These are phyloP conservation scores for Ogataea chonburiensis DNA, from an alignment of 805 yeast species.

Conservation along the genomic window DNA sequence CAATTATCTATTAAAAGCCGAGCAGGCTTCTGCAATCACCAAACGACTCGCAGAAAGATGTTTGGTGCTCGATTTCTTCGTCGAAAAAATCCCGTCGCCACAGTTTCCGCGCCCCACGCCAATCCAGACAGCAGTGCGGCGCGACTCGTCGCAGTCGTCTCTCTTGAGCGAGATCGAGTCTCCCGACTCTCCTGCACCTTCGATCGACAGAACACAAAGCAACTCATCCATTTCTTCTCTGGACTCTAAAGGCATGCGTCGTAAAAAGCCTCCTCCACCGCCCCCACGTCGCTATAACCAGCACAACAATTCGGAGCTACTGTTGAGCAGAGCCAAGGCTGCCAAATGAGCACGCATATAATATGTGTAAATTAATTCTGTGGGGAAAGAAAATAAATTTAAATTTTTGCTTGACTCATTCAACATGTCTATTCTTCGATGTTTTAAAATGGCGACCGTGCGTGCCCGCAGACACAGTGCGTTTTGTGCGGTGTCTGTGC, in stretches of 20 bases:
- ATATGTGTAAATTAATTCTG: too few relatives aligned
- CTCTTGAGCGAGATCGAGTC: conserved; percentile 19
- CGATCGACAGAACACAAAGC: conserved; percentile 14
- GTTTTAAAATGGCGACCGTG: neutral
- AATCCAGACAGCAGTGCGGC: conserved; percentile 7
- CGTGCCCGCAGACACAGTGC: too few relatives aligned
- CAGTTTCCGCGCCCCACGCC: conserved; percentile 1
- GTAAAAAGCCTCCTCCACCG: conserved; percentile 25
- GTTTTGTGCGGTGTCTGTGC: neutral
- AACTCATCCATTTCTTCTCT: conserved; percentile 18
- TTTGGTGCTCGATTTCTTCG: conserved; percentile 26
- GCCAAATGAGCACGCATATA: conserved; percentile 2
- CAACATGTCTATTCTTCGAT: conserved; percentile 3
- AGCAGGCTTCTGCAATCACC: conserved; percentile 38
- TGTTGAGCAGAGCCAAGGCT: conserved; percentile 21
- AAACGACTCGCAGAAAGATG: conserved; percentile 42
- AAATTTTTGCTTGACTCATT: neutral
- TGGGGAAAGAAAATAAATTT: conserved; percentile 1
- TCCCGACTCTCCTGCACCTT: conserved; percentile 13
- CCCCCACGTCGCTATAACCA: conserved; percentile 18
- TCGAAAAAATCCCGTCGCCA: conserved; percentile 3
- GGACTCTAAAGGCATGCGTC: conserved; percentile 15
- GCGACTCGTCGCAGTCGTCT: conserved; percentile 18
- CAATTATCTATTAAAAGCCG: conserved; percentile 42
- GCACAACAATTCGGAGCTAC: conserved; percentile 18